Evolutionary conservation across 345 rosid genomes (phyloP).

Genomic region (Camelina sativa): DNA sequence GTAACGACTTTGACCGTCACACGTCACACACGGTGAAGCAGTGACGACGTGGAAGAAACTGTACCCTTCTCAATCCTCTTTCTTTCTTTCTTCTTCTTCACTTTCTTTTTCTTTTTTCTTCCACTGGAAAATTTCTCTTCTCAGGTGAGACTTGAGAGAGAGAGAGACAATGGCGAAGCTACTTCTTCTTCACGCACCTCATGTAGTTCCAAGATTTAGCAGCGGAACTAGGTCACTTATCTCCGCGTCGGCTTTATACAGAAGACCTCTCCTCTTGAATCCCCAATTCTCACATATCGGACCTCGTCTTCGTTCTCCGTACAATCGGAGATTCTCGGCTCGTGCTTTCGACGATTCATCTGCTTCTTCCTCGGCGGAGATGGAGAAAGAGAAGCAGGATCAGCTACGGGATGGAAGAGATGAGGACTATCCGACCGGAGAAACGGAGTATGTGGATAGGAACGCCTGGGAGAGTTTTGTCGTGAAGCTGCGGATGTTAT

Average conservation of each 20-base stretch:
- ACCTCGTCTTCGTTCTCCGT: slow-evolving; percentile 22
- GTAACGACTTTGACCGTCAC: slow-evolving; percentile 45
- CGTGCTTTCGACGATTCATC: slow-evolving; percentile 71
- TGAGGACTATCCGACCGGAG: slow-evolving; percentile 78
- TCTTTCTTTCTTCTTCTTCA: not conserved
- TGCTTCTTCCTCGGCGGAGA: slow-evolving; percentile 46
- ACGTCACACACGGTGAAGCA: slow-evolving; percentile 37
- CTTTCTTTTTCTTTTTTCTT: not conserved
- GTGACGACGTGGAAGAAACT: slow-evolving; percentile 46
- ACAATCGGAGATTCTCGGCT: slow-evolving; percentile 46
- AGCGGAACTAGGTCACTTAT: slow-evolving; percentile 38
- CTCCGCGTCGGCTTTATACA: slow-evolving; percentile 37
- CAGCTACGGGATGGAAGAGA: slow-evolving; percentile 29
- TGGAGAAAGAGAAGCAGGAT: slow-evolving; percentile 41
- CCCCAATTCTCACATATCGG: slow-evolving; percentile 22
- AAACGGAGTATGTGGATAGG: slow-evolving; percentile 56
- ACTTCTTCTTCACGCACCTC: slow-evolving; percentile 55
- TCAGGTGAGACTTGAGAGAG: not conserved
- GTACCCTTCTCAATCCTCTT: slow-evolving; percentile 33
- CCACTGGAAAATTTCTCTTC: not conserved
- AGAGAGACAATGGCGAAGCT: slow-evolving; percentile 63
- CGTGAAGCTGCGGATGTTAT: slow-evolving; percentile 72
- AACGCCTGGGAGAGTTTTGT: slow-evolving; percentile 64
- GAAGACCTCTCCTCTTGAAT: slow-evolving; percentile 41
- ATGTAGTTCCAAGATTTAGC: slow-evolving; percentile 45